Base-by-base conservation (phyloP, 495 filamentous ascomycete genomes). In the Penicillium cinerascens region DNA sequence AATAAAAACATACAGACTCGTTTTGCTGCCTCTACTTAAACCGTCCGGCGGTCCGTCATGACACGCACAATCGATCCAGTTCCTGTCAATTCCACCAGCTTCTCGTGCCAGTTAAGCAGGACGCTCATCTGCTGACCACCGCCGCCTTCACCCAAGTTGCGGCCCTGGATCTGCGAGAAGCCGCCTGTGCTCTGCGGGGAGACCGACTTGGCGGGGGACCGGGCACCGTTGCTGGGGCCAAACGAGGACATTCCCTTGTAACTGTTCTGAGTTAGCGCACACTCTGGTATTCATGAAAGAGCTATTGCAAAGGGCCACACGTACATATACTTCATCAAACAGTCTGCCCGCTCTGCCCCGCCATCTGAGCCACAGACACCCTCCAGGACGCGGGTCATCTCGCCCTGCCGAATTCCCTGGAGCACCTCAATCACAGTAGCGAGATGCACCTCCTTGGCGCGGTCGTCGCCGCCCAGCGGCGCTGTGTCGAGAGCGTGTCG, bases 101-200 rank as follows among this genome's bases (percentile, higher is more conserved):
- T 96, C 79, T 97, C 91, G 63, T 96, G 91, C 91, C 91, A 97
- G 65, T 87, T 95, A 56, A 97, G 72, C 62, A 97, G 64, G 40
- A 97, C 91, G 58, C 91, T 95, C 91, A 95, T 95, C 41, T 86
- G 87, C 59, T 89, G 83, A 42, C 90, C 88, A 56, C 87, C 86
- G 50, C 87, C 87, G 52, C 92, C 89, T 58, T 82, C 84, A 17
- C 80, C 82, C 17, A 85, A 78, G 37, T 85, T 82, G 36, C 90
- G 76, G 13, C 74, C 74, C 48, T 86, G 83, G 55, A 92, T 81
- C 70, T 96, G 91, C 56, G 87, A 88, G 73, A 96, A 95, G 63
- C 29, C 29, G 11, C 63, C 89, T 5, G 91, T 95, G 45, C 78
- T 73, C 70, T 96, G 90, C 27, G 91, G 90, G 33, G 87, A 87